Evolutionary conservation across 140 eudicot genomes (phyloP).

Genomic region (Cichorium intybus): DNA sequence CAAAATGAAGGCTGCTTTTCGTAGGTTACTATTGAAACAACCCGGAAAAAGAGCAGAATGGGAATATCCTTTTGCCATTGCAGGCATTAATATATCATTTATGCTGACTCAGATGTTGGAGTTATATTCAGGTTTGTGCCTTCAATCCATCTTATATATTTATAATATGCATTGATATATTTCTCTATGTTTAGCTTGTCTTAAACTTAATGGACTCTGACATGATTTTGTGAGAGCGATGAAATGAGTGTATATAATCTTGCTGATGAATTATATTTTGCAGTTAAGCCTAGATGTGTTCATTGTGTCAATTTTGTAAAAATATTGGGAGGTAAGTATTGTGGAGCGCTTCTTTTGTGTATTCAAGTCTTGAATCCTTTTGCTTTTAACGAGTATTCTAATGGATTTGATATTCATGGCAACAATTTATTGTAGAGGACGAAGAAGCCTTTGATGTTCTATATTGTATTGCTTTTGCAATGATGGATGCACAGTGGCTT

Average conservation of each 20-base stretch:
- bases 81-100: slow-evolving; percentile 82
- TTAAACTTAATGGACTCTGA: background rate
- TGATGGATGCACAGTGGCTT: slow-evolving; percentile 99
- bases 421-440: slow-evolving; percentile 54
- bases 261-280: slow-evolving; percentile 17
- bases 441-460: slow-evolving; percentile 78
- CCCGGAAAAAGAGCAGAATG: slow-evolving; percentile 66
- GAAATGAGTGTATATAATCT: background rate
- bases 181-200: background rate
- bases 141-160: no score
- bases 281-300: slow-evolving; percentile 76
- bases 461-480: slow-evolving; percentile 79
- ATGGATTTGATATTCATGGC: background rate
- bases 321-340: slow-evolving; percentile 66
- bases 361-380: background rate
- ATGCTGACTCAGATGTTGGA: slow-evolving; percentile 96
- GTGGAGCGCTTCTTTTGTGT: background rate
- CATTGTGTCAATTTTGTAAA: slow-evolving; percentile 68
- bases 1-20: slow-evolving; percentile 65
- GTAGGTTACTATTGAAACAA: slow-evolving; percentile 80
- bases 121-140: slow-evolving; percentile 58
- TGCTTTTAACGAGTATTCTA: background rate
- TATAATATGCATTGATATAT: no score
- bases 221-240: background rate
- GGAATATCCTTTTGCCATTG: slow-evolving; percentile 98